Base-by-base conservation (phyloP, 768 basidiomycete genomes). In the Gloeopeniophorella convolvens region DNA sequence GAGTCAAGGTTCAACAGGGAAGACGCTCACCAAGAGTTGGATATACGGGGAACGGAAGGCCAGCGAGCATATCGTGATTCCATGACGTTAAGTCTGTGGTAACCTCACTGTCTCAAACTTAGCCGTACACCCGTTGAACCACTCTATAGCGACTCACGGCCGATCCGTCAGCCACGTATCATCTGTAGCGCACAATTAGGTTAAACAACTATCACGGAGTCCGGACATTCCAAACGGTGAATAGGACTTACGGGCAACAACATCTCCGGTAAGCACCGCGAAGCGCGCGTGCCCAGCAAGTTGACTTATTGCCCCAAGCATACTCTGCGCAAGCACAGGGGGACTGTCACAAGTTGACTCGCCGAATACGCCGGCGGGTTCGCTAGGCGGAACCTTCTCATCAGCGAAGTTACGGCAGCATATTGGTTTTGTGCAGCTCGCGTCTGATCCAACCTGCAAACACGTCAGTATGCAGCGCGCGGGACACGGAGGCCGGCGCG, bases 191-290 rank as follows among this genome's bases (percentile, higher is more conserved):
- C 4, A 16, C 12, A 28, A 46, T 48, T 30, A 32, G 18, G 11
- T 6, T n/a, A n/a, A n/a, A n/a, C n/a, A n/a, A n/a, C n/a, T n/a
- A n/a, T n/a, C n/a, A n/a, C n/a, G n/a, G n/a, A n/a, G n/a, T n/a
- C n/a, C n/a, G n/a, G n/a, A n/a, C n/a, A n/a, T n/a, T n/a, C n/a
- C n/a, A n/a, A n/a, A n/a, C n/a, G 15, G 5, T 20, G 2, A 37
- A 41, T 28, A 26, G 20, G 4, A 48, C 62, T 43, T 42, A 78
- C 79, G 76, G 64, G 82, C 80, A 4, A 82, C 72, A 5, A 82
- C 76, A 59, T 83, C 81, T 5, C 81, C 82, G 3, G 81, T 84
- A 57, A 82, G 83, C 28, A 84, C 73, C 4, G 76, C 71, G 60
- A 80, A 81, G 8, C 63, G 60, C 13, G 69, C 69, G 12, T 37